Percentiles rank a stretch among this genome's conserved stretches.
Evolutionary conservation across 2,329 filamentous ascomycete genomes (phyloP).

Genomic region (Penicillium olsonii): DNA sequence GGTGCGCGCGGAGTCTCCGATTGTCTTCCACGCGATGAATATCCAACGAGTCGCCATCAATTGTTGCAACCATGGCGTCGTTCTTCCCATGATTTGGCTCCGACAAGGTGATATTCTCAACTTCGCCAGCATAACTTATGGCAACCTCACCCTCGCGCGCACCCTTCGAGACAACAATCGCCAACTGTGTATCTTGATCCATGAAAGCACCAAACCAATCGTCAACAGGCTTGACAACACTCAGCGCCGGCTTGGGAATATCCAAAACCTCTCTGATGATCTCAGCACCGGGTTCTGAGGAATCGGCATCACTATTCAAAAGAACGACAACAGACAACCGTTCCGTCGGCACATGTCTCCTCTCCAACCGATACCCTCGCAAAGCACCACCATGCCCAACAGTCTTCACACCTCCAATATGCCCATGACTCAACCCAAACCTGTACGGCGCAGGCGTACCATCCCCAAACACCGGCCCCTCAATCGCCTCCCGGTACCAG

Average conservation of each 20-base stretch:
- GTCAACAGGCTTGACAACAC: constrained; percentile 11
- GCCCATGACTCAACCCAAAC: constrained; percentile 36
- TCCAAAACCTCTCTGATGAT: constrained; percentile 35
- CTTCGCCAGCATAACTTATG: constrained; percentile 31
- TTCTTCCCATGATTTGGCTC: constrained; percentile 18
- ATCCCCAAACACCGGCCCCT: constrained; percentile 34
- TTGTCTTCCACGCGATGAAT: constrained; percentile 34
- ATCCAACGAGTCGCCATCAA: constrained; percentile 33
- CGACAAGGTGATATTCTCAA: constrained; percentile 25
- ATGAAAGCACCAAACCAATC: constrained; percentile 42
- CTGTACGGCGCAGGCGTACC: constrained; percentile 40
- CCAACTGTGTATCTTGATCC: constrained; percentile 39
- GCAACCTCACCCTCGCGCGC: constrained; percentile 27
- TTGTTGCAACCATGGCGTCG: constrained; percentile 24
- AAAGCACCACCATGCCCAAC: constrained; percentile 47
- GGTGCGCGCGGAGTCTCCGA: constrained; percentile 25
- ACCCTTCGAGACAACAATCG: constrained; percentile 30
- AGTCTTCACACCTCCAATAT: constrained; percentile 27
- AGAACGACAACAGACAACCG: constrained; percentile 43
- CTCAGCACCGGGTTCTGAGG: constrained; percentile 27
- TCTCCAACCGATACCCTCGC: constrained; percentile 42
- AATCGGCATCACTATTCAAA: constrained; percentile 43
- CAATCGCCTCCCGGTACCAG: constrained; percentile 35
- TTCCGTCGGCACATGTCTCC: constrained; percentile 37
- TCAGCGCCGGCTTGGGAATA: constrained; percentile 14